These are phyloP conservation scores for Talaromyces funiculosus DNA, from an alignment of 2,329 filamentous ascomycete genomes.

Conservation along the genomic window DNA sequence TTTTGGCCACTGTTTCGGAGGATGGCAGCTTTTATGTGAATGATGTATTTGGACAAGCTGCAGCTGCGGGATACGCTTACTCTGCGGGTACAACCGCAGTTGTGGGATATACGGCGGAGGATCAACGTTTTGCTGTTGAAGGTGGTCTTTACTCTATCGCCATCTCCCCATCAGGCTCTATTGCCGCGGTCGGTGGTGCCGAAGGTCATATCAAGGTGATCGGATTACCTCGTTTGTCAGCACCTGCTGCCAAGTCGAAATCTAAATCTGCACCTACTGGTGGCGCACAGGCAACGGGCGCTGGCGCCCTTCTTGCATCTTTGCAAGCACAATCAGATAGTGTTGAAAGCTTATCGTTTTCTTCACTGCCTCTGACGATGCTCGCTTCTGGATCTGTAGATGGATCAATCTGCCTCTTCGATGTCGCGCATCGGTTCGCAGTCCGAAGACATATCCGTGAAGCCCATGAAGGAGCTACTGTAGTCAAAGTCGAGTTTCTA, in stretches of 20 bases:
- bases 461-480: slow-evolving; percentile 80
- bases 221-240: slow-evolving; percentile 63
- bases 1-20: slow-evolving; percentile 84
- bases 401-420: slow-evolving; percentile 73
- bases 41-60: slow-evolving; percentile 79
- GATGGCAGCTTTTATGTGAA: slow-evolving; percentile 86
- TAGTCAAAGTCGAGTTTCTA: slow-evolving; percentile 90
- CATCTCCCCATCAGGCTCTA: slow-evolving; percentile 69
- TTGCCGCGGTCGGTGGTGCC: slow-evolving; percentile 82
- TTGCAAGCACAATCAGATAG: slow-evolving; percentile 73
- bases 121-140: slow-evolving; percentile 87
- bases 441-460: slow-evolving; percentile 75
- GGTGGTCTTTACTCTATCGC: slow-evolving; percentile 87
- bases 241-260: slow-evolving; percentile 46
- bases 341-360: slow-evolving; percentile 69
- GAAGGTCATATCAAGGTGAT: slow-evolving; percentile 81
- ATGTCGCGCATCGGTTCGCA: slow-evolving; percentile 78
- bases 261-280: slow-evolving; percentile 41
- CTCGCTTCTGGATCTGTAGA: slow-evolving; percentile 61
- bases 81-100: slow-evolving; percentile 58
- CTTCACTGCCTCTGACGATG: slow-evolving; percentile 54
- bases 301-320: slow-evolving; percentile 72
- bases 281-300: slow-evolving; percentile 39
- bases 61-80: slow-evolving; percentile 55
- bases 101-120: slow-evolving; percentile 68